Evolutionary conservation across 192 early-diverging fungal genomes (phyloP), one percentile per base, ranked within the genome.

Genomic region (Coemansia sp.): DNA sequence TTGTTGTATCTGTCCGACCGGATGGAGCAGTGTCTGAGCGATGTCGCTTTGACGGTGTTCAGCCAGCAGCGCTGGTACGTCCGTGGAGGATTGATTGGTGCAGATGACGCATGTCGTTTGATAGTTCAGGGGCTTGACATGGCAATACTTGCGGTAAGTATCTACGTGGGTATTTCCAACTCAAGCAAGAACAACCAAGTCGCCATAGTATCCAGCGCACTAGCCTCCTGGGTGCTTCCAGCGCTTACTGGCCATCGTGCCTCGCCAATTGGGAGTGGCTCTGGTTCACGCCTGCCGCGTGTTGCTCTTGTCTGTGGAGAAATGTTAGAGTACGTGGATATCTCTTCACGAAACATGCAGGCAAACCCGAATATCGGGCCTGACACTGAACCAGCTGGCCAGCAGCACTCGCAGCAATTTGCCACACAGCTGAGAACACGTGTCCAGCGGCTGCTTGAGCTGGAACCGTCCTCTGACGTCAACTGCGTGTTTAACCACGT

Each of bases 101-200:
- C 44, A 26, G 53, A 13, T 10, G 69, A 64, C 13, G 48, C 49
- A 13, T 67, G 68, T 10, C 47, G 19, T 44, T 59, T 52, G 63
- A 57, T 70, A 18, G 43, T 73, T 7, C 71, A 70, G 53, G 63
- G 56, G 41, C 64, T 78, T 52, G 76, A 78, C 38, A 52, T 78
- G 67, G 67, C 56, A 12, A 78, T 78, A 43, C 63, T 78, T 38
- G 75, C 75, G 2, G 50, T 41, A 12, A 76, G 74, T 53, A 67
- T 26, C 26, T 26, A 26, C 3, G 26, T 3, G 3, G 3, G 26
- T 26, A 3, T 3, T 26, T 0, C 26, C 26, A 26, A 26, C 10
- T 2, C 57, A 13, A 41, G 57, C 9, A 59, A 26, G 26, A 26
- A 3, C 26, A 26, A 26, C 3, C 26, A 26, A 26, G 26, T 3